These are phyloP conservation scores for Cryptomeria japonica DNA, from an alignment of 75 land plant genomes.

Conservation along the genomic window DNA sequence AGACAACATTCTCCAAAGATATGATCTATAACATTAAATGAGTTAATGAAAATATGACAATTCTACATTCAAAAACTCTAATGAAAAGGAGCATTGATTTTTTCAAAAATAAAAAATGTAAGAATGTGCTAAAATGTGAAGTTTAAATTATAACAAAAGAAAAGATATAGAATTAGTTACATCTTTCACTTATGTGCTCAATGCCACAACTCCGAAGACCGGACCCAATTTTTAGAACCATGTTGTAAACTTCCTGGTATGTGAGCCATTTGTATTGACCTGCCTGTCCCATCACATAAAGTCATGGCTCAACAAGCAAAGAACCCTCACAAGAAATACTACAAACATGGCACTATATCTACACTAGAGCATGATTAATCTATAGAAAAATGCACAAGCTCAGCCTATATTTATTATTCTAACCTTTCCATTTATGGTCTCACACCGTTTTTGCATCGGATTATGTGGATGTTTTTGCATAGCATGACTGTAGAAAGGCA, in stretches of 20 bases:
- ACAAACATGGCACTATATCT: neutral
- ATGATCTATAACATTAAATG: neutral
- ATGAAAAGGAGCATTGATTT: neutral
- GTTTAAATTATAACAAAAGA: neutral
- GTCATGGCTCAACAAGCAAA: neutral
- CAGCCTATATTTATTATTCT: neutral
- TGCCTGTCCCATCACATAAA: conserved; percentile 36
- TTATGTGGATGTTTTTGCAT: conserved; percentile 57
- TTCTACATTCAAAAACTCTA: neutral
- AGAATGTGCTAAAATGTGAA: neutral
- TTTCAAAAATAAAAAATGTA: neutral
- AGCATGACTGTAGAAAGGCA: conserved; percentile 42
- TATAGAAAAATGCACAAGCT: neutral
- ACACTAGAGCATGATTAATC: neutral
- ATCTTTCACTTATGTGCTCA: conserved; percentile 34
- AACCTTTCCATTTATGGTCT: conserved; percentile 73
- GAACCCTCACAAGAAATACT: neutral
- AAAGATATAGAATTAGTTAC: neutral
- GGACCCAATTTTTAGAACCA: conserved; percentile 61
- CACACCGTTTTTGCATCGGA: conserved; percentile 68
- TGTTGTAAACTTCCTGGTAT: conserved; percentile 66
- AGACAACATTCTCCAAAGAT: neutral
- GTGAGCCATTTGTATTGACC: conserved; percentile 79
- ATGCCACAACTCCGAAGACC: conserved; percentile 73
- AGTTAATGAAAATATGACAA: neutral